Conservation (phyloP, 805 yeast genomes). For the Candida schatavii region DNA sequence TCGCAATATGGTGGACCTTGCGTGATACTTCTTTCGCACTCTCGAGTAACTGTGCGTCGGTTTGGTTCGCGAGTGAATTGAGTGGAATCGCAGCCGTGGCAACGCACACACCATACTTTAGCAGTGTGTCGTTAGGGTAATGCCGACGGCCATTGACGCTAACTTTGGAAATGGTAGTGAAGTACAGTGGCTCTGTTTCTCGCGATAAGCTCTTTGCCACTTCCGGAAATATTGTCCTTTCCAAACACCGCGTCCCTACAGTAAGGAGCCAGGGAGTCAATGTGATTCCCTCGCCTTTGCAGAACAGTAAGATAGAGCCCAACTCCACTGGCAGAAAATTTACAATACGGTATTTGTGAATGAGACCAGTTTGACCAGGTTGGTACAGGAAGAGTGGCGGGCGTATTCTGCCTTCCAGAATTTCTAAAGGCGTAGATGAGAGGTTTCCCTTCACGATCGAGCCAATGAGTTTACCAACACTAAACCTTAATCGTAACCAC, state of each 20-base stretch:
- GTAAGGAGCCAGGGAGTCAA: conserved; percentile 20
- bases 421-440: too few species aligned
- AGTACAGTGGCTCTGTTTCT: conserved; percentile 1
- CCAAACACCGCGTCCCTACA: conserved; percentile 14
- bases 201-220: not conserved
- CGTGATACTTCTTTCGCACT: not conserved
- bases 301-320: conserved; percentile 9
- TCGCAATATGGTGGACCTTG: not conserved
- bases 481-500: too few species aligned
- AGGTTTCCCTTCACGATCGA: too few species aligned
- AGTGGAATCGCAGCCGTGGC: not conserved
- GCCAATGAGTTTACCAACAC: too few species aligned
- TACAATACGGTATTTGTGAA: conserved; percentile 7
- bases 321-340: conserved; percentile 13
- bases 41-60: not conserved
- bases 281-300: conserved; percentile 14
- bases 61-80: not conserved
- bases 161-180: not conserved
- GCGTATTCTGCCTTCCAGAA: not conserved
- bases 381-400: not conserved
- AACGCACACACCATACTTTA: conserved; percentile 7
- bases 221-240: conserved; percentile 13
- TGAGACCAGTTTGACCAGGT: not conserved
- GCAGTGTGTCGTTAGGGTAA: conserved; percentile 7
- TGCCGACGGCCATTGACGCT: conserved; percentile 14